phyloP scores from a whole-genome alignment of 306 rosid species.

The Geum urbanum region DNA sequence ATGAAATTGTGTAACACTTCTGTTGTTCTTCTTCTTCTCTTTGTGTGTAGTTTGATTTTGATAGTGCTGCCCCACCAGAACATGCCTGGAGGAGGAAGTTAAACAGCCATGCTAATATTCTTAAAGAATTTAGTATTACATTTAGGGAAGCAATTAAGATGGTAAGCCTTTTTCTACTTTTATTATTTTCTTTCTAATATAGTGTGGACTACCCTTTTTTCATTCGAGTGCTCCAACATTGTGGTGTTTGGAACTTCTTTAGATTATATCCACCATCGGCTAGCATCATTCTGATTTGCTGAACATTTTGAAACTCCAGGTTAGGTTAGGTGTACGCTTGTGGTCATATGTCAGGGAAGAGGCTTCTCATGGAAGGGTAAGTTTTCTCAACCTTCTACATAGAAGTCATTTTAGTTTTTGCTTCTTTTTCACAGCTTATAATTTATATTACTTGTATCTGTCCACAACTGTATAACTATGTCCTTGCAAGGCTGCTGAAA shows the following conservation, averaged over 20 bases:
- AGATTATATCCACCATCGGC: not conserved
- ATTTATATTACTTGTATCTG: slow-evolving; percentile 8
- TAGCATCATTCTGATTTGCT: slow-evolving; percentile 16
- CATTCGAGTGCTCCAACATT: not conserved
- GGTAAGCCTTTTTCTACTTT: slow-evolving; percentile 42
- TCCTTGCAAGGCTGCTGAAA: slow-evolving; percentile 17
- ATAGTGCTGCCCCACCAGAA: slow-evolving; percentile 98
- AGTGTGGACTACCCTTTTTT: not conserved
- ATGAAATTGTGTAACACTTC: too few relatives aligned
- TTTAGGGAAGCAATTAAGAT: slow-evolving; percentile 89
- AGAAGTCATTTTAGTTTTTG: slow-evolving; percentile 8
- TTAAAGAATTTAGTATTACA: slow-evolving; percentile 87
- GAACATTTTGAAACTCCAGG: slow-evolving; percentile 45
- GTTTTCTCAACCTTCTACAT: slow-evolving; percentile 20
- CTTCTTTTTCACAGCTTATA: not conserved
- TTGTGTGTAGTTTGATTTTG: slow-evolving; percentile 68
- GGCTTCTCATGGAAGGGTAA: slow-evolving; percentile 99
- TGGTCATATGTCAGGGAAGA: slow-evolving; percentile 99
- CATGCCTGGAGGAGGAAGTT: too few relatives aligned
- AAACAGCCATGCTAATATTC: slow-evolving; percentile 87
- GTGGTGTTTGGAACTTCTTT: slow-evolving; percentile 8
- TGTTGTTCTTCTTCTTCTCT: too few relatives aligned
- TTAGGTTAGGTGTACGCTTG: slow-evolving; percentile 81
- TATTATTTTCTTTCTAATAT: slow-evolving; percentile 21
- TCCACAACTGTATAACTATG: slow-evolving; percentile 1